phyloP scores from a whole-genome alignment of 73 alveolate genomes.

The Tetrahymena thermophila region DNA sequence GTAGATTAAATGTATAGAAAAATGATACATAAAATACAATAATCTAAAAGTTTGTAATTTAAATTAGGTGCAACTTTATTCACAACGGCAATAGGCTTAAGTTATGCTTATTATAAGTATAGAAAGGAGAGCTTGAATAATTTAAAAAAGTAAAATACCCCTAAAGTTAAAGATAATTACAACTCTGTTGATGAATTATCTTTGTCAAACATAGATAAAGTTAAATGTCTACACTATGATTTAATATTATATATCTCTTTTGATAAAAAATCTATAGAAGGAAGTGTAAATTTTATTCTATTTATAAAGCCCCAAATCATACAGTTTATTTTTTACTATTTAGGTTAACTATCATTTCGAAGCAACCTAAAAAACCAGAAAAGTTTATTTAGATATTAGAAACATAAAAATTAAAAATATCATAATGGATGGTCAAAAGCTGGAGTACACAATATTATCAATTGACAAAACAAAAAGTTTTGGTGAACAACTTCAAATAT shows the following conservation, averaged over 20 bases:
- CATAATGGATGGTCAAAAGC: background rate
- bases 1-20: background rate
- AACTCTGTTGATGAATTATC: background rate
- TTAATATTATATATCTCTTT: background rate
- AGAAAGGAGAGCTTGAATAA: background rate
- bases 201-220: background rate
- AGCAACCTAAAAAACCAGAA: background rate
- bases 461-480: background rate
- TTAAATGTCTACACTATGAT: background rate
- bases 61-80: background rate
- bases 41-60: background rate
- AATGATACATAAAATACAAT: background rate
- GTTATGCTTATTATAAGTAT: background rate
- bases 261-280: background rate
- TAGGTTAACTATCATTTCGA: background rate
- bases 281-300: background rate
- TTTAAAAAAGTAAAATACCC: background rate
- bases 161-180: background rate
- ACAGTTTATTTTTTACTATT: background rate
- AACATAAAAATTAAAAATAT: background rate
- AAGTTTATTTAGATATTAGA: background rate
- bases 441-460: background rate
- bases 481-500: background rate
- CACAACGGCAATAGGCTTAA: background rate
- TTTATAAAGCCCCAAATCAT: no score